A percentile compares a stretch with the other conserved stretches of the same genome.
phyloP scores from a whole-genome alignment of 139 green algal species.

The Nannochloris sp. region DNA sequence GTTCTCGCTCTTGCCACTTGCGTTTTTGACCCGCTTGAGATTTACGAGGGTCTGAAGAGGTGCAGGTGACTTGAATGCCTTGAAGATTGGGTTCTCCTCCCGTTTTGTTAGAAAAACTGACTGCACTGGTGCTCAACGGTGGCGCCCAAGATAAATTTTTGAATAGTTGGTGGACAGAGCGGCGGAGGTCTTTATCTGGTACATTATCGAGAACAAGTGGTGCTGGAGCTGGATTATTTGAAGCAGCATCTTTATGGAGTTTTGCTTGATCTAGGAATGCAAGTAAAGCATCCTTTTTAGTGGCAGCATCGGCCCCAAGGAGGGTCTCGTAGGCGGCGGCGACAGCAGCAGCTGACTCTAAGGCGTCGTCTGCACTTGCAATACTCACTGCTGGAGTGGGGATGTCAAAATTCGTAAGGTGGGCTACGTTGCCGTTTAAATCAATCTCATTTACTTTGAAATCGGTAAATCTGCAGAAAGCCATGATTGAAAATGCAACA shows the following conservation, averaged over 20 bases:
- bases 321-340: not conserved
- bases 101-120: not conserved
- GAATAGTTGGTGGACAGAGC: constrained; percentile 12
- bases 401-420: constrained; percentile 28
- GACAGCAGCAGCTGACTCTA: not conserved
- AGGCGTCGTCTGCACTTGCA: not conserved
- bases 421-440: constrained; percentile 39
- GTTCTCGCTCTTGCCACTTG: not conserved
- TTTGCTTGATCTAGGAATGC: not conserved
- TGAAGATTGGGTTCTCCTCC: no score
- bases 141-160: not conserved
- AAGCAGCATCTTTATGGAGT: not conserved
- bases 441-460: constrained; percentile 80
- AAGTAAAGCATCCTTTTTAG: not conserved
- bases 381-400: not conserved
- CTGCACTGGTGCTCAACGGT: constrained; percentile 8
- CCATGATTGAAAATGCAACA: not conserved
- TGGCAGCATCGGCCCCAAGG: not conserved
- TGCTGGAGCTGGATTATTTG: not conserved
- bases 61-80: no score
- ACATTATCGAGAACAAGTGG: constrained; percentile 31
- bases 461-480: constrained; percentile 61
- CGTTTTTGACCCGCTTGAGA: not conserved
- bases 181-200: constrained; percentile 26
- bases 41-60: not conserved